Conservation (phyloP, 169 alveolate genomes). For the Eimeria tenella region DNA sequence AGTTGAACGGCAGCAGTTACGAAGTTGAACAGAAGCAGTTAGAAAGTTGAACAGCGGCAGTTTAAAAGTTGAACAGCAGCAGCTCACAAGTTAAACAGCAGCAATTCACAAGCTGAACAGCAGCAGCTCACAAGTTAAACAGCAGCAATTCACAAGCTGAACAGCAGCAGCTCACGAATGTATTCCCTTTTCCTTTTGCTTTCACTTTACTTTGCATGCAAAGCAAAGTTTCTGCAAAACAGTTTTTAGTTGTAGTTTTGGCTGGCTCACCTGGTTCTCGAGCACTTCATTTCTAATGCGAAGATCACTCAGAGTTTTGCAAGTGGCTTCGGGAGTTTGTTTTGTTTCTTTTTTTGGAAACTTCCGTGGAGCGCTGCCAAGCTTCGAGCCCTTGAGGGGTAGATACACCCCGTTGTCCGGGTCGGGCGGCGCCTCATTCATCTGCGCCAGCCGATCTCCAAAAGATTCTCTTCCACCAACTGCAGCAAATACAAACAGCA, state of each 20-base stretch:
- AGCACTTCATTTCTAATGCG: slow-evolving; percentile 30
- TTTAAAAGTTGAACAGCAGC: too few species aligned
- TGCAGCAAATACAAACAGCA: background rate
- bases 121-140: too few species aligned
- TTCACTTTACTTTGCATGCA: too few species aligned
- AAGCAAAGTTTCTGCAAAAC: too few species aligned
- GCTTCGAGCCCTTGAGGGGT: slow-evolving; percentile 43
- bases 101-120: too few species aligned
- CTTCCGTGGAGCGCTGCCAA: background rate
- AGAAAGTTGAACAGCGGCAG: too few species aligned
- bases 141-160: too few species aligned
- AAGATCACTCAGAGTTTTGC: slow-evolving; percentile 52
- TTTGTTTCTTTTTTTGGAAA: background rate
- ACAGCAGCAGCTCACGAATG: too few species aligned
- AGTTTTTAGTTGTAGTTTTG: background rate
- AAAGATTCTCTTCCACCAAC: background rate
- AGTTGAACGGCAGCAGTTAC: too few species aligned
- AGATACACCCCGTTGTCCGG: background rate
- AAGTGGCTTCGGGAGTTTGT: background rate
- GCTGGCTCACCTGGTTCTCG: slow-evolving; percentile 34
- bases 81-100: too few species aligned
- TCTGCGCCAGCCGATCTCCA: background rate
- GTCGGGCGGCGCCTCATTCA: background rate
- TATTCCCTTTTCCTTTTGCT: too few species aligned
- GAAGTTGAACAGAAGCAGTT: too few species aligned